Base-by-base conservation (phyloP, 2,329 filamentous ascomycete genomes). In the Botrytis fabae region DNA sequence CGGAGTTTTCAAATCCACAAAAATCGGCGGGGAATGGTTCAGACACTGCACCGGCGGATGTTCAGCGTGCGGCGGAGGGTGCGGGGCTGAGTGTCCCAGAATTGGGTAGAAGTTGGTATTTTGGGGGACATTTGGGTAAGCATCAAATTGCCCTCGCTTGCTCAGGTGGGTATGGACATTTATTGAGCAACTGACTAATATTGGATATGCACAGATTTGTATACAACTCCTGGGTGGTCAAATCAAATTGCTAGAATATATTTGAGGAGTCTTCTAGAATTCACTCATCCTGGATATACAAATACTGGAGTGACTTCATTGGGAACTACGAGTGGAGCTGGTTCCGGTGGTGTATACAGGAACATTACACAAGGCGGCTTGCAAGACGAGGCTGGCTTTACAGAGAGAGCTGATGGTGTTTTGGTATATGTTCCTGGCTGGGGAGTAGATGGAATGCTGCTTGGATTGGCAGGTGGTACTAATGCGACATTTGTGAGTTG, bases 351-450 rank as follows among this genome's bases (percentile, higher is more conserved):
- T 14, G 86, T 85, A 0, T 95, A 91, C 81, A 86, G 92, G 14
- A 95, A 95, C 80, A 91, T 95, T 76, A 94, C 92, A 0, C 83
- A 91, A 78, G 91, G 90, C 25, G 91, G 91, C 7, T 83, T 92
- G 18, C 91, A 94, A 80, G 86, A 87, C 44, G 85, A 85, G 46
- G 86, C 88, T 2, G 90, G 88, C 0, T 94, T 95, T 78, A 89
- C 91, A 0, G 90, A 93, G 79, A 85, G 92, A 69, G 92, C 92
- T 1, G 92, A 95, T 81, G 92, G 92, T 16, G 85, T 90, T 2
- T 83, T 95, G 69, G 86, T 93, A 0, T 94, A 92, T 78, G 86
- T 95, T 6, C 92, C 92, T 38, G 92, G 92, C 0, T 94, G 92
- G 85, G 91, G 92, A 32, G 85, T 87, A 2, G 85, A 89, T 74